These are phyloP conservation scores for Aureobasidium zeae DNA, from an alignment of 2,329 filamentous ascomycete species.

Conservation along the genomic window DNA sequence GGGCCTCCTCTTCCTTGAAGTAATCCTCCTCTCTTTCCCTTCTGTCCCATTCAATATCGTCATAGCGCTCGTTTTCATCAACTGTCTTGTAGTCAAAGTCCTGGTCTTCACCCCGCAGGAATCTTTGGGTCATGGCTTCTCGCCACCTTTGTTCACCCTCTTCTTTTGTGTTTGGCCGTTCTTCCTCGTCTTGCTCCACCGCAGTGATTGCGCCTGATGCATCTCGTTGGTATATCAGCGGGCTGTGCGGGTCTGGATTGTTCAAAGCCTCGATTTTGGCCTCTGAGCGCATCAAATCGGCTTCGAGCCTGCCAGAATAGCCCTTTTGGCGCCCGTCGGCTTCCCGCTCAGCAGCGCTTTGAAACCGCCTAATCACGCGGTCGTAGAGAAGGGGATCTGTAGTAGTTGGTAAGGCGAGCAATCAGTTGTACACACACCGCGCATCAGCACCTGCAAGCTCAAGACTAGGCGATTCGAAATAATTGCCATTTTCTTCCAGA, in stretches of 20 bases:
- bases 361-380: conserved; percentile 66
- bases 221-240: conserved; percentile 42
- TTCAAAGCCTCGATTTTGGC: conserved; percentile 58
- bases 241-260: conserved; percentile 43
- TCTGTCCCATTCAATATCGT: conserved; percentile 52
- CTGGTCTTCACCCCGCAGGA: conserved; percentile 62
- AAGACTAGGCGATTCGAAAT: conserved; percentile 53
- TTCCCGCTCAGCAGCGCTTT: conserved; percentile 63
- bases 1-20: conserved; percentile 64
- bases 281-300: conserved; percentile 67
- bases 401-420: conserved; percentile 14
- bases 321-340: conserved; percentile 64
- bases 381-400: conserved; percentile 75
- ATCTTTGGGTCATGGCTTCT: conserved; percentile 62
- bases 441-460: conserved; percentile 47
- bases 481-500: conserved; percentile 61
- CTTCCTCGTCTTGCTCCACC: conserved; percentile 46
- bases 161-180: conserved; percentile 50
- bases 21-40: conserved; percentile 63
- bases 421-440: conserved; percentile 12
- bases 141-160: conserved; percentile 62
- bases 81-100: conserved; percentile 70
- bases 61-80: conserved; percentile 63
- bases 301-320: conserved; percentile 68
- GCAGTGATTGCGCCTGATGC: conserved; percentile 48